Base-by-base conservation (phyloP, 176 grass and related monocot genomes). In the Pontederia crassipes region DNA sequence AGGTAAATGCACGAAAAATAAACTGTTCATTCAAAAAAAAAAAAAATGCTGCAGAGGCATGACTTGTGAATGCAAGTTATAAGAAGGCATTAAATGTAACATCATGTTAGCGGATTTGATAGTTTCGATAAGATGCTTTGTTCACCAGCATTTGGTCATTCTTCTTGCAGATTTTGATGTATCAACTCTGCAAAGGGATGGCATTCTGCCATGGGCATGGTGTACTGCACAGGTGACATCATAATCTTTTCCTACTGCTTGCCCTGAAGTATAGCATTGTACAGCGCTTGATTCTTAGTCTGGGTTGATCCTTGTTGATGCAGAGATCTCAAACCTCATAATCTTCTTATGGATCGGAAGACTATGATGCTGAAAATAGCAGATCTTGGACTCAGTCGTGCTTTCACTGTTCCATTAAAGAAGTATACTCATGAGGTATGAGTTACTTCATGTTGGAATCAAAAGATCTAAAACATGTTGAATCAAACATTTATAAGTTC, bases 331-430 rank as follows among this genome's bases (percentile, higher is more conserved):
- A 98, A 98, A 66, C 87, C 93, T 10, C 87, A 98, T 72, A 98
- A 98, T 72, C 84, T 98, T 10, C 81, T 98, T 13, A 98, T 98
- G 93, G 93, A 98, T 71, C 84, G 79, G 47, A 85, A 88, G 79
- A 98, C 84, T 45, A 80, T 92, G 93, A 77, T 81, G 65, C 79
- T 98, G 28, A 98, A 98, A 82, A 89, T 98, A n/a, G 93, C 93
- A 0, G 93, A 92, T 54, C 81, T 92, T 10, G 93, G 93, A 29
- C 93, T 98, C 29, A 98, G 93, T 65, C 77, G 93, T 17, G 64
- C 93, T 17, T 81, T 82, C 79, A 88, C 78, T 2, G 57, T 87
- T 48, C 93, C 93, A n/a, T 32, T 98, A 40, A 92, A 98, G 79
- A 98, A 98, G 65, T 98, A 88, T 73, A 98, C 93, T 14, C 93